Conservation (phyloP, 1,139 yeast genomes). For the Nadsonia commutata region DNA sequence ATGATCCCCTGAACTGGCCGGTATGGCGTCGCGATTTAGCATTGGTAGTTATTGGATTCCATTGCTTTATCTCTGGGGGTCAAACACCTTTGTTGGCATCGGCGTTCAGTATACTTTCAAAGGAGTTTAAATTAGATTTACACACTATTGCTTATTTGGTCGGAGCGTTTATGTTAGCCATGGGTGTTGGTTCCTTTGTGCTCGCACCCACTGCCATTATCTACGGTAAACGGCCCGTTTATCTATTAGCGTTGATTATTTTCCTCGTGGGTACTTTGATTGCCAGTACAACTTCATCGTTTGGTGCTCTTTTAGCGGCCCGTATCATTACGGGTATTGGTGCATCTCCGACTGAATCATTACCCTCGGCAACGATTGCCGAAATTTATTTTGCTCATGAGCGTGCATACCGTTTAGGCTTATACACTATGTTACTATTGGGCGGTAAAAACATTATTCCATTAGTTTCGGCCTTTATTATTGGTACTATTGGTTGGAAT, state of each 20-base stretch:
- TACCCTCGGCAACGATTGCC: constrained; percentile 48
- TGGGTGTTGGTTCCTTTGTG: constrained; percentile 44
- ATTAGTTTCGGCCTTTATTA: constrained; percentile 38
- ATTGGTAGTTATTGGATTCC: constrained; percentile 39
- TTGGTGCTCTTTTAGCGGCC: constrained; percentile 41
- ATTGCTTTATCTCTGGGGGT: constrained; percentile 49
- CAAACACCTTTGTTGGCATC: constrained; percentile 49
- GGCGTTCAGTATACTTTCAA: constrained; percentile 31
- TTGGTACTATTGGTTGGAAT: constrained; percentile 36
- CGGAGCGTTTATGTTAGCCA: constrained; percentile 45
- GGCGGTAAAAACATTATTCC: constrained; percentile 54
- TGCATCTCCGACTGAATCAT: constrained; percentile 46
- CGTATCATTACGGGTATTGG: constrained; percentile 46
- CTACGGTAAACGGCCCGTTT: constrained; percentile 45
- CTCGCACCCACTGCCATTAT: constrained; percentile 47
- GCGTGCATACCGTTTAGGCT: constrained; percentile 48
- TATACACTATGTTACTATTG: constrained; percentile 43
- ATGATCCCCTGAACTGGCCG: constrained; percentile 69
- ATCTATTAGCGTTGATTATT: constrained; percentile 34
- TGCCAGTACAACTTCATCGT: constrained; percentile 36
- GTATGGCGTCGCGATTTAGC: constrained; percentile 43
- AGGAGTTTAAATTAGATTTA: constrained; percentile 31
- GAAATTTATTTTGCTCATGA: constrained; percentile 53
- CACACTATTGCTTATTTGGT: constrained; percentile 38
- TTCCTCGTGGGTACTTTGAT: constrained; percentile 41